Percentiles rank a stretch among this genome's conserved stretches.
phyloP scores from a whole-genome alignment of 192 early-diverging fungal species.

The Kappamyces sp. region DNA sequence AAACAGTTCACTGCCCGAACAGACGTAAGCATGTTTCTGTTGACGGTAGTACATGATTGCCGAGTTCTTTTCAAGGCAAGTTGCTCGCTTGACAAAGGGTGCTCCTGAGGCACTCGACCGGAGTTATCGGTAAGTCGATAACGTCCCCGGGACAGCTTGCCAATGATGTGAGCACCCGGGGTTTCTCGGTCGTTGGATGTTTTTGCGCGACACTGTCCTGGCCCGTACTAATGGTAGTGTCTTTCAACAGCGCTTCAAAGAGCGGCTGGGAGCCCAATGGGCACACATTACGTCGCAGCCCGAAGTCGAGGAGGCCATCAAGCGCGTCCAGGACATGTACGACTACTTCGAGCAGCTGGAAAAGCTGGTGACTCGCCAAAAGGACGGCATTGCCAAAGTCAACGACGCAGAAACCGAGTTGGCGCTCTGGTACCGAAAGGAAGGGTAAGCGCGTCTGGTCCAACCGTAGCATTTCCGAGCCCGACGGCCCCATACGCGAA shows the following conservation, averaged over 20 bases:
- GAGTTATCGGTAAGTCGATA: slow-evolving; percentile 26
- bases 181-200: no score
- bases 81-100: slow-evolving; percentile 33
- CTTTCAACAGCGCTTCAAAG: slow-evolving; percentile 43
- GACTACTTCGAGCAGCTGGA: slow-evolving; percentile 36
- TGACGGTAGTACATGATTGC: slow-evolving; percentile 34
- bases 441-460: slow-evolving; percentile 25
- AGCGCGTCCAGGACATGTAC: slow-evolving; percentile 39
- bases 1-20: slow-evolving; percentile 32
- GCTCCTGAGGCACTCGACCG: slow-evolving; percentile 41
- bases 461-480: background rate
- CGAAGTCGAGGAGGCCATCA: slow-evolving; percentile 48
- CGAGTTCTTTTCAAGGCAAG: slow-evolving; percentile 38
- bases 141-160: background rate
- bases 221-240: slow-evolving; percentile 21
- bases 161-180: background rate
- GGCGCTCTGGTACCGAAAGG: slow-evolving; percentile 47
- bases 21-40: slow-evolving; percentile 20
- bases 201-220: background rate
- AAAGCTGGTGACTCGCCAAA: slow-evolving; percentile 34
- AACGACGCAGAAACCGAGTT: slow-evolving; percentile 45
- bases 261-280: slow-evolving; percentile 35
- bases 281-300: slow-evolving; percentile 47
- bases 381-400: slow-evolving; percentile 27
- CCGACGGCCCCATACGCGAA: slow-evolving; percentile 29